Base-by-base conservation (phyloP, 1,139 yeast genomes). In the Yamadazyma sp. region DNA sequence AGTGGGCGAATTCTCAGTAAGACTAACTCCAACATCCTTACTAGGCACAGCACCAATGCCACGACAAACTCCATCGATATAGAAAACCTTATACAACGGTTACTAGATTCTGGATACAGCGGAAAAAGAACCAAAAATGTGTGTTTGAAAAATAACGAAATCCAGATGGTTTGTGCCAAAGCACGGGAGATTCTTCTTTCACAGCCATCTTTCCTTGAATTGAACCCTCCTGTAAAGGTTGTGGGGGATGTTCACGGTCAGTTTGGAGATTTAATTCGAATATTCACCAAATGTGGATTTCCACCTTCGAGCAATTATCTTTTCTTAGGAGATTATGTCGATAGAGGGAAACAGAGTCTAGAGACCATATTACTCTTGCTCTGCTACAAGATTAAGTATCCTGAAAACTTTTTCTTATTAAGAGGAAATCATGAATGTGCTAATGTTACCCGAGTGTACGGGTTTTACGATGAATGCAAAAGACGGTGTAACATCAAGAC, bases 221-320 rank as follows among this genome's bases (percentile, higher is more conserved):
- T 92, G 44, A 80, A 89, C 13, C 96, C 97, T 0, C 97, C 98
- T 0, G 98, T 92, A 13, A 92, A 92, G 62, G 90, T 92, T 29
- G 97, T 90, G 6, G 98, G 97, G 32, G 98, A 92, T 59, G 95
- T 92, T 27, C 98, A 92, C 62, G 97, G 98, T 14, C 98, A 92
- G 61, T 92, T 83, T 62, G 86, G 89, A 37, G 98, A 92, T 62
- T 69, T 92, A 51, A 82, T 92, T 47, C 78, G 97, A 48, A 76
- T 92, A 50, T 92, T 92, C 62, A 89, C 95, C 35, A 88, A 87
- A 67, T 90, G 97, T 68, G 98, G 97, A 16, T 92, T 88, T 64
- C 98, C 98, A n/a, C 98, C 98, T 2, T 80, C 86, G 45, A 80
- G 96, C 14, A 92, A 92, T 60, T 92, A 89, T 63, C 69, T 92